Evolutionary conservation across 768 basidiomycete genomes (phyloP).

Genomic region (Phanerochaete sordida): DNA sequence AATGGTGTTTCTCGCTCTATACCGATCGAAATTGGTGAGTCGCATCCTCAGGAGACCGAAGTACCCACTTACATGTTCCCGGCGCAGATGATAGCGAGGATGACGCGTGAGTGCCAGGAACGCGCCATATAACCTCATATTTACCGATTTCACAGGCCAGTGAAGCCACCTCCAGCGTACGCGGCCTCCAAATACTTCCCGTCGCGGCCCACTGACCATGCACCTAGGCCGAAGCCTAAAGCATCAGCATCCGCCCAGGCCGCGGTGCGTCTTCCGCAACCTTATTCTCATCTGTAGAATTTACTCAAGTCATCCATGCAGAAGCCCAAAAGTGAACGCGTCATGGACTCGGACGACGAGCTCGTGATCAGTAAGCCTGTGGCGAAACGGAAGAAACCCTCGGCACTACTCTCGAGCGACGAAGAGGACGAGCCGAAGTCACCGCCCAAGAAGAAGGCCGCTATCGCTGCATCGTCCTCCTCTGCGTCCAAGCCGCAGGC

Average conservation of each 20-base stretch:
- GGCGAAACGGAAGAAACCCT: constrained; percentile 25
- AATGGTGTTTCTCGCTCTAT: constrained; percentile 7
- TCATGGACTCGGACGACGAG: constrained; percentile 21
- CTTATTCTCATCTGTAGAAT: neutral
- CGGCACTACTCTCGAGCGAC: constrained; percentile 22
- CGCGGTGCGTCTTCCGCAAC: neutral
- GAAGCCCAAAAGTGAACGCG: constrained; percentile 21
- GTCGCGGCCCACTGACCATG: neutral
- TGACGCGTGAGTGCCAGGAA: constrained; percentile 5
- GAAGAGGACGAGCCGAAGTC: constrained; percentile 21
- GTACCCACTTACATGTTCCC: neutral
- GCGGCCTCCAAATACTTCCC: neutral
- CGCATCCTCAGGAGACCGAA: neutral
- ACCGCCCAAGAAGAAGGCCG: constrained; percentile 41
- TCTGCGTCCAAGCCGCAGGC: constrained; percentile 25
- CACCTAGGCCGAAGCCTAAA: neutral
- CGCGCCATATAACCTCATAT: neutral
- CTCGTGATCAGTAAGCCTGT: constrained; percentile 1
- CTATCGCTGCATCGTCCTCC: constrained; percentile 19
- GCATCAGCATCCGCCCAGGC: neutral
- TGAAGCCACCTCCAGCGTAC: neutral
- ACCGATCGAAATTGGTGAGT: constrained; percentile 23
- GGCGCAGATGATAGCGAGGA: constrained; percentile 20
- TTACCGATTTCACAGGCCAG: neutral
- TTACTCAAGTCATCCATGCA: neutral